Evolutionary conservation across 345 rosid genomes (phyloP).

Genomic region (Limnanthes douglasii): DNA sequence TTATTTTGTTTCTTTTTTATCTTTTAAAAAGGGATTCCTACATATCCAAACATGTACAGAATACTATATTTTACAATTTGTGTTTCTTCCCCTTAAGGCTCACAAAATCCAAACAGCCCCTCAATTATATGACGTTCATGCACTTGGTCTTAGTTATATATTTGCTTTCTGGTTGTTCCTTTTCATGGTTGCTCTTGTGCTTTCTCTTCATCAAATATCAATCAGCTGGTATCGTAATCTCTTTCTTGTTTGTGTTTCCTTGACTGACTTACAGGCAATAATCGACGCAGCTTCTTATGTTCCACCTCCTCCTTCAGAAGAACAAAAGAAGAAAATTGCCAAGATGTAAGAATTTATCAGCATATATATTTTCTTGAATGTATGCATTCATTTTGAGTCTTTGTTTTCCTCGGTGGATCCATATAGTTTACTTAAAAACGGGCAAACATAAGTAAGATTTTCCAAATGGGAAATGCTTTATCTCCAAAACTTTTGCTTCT

Average conservation of each 20-base stretch:
- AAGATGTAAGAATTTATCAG: conserved; percentile 33
- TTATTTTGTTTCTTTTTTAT: no score
- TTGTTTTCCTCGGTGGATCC: neutral
- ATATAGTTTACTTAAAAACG: neutral
- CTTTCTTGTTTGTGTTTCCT: conserved; percentile 1
- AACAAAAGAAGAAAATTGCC: conserved; percentile 86
- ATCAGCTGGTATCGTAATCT: neutral
- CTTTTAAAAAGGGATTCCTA: no score
- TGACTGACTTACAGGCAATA: conserved; percentile 77
- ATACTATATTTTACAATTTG: no score
- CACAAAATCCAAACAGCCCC: no score
- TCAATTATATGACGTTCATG: no score
- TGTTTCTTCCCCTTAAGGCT: no score
- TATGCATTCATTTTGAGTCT: neutral
- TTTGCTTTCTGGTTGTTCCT: no score
- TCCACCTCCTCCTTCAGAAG: conserved; percentile 97
- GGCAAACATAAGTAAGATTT: neutral
- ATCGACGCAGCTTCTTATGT: conserved; percentile 88
- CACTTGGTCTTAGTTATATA: no score
- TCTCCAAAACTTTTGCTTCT: neutral
- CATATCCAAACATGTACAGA: no score
- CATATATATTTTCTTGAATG: neutral
- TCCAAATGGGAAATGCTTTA: neutral
- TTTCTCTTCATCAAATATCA: neutral
- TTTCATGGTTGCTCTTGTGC: no score